Base-by-base conservation (phyloP, 495 filamentous ascomycete genomes). In the Amniculicola lignicola region DNA sequence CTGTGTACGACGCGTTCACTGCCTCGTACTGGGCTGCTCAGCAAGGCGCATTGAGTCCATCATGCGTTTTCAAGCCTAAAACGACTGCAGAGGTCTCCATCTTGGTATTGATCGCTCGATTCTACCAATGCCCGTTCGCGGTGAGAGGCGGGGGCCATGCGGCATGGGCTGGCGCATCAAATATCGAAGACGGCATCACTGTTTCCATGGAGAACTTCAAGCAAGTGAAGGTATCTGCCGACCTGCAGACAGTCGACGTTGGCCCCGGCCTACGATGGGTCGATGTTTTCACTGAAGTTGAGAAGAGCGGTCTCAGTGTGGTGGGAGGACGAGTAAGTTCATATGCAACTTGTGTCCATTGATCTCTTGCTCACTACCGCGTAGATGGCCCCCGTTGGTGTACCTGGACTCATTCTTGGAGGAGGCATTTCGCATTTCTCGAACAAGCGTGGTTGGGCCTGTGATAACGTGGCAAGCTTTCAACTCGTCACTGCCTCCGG, bases 401-500 rank as follows among this genome's bases (percentile, higher is more conserved):
- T 77, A 3, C 73, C 73, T 29, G 75, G 76, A 1, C 74, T 50
- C 5, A 21, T 23, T 19, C 46, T 50, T 15, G 46, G 46, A 38
- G 46, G 46, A 10, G 46, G 46, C 21, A 6, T 38, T 7, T 36
- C 25, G 16, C 24, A 40, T 23, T 50, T 50, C 29, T 50, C 46
- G 74, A 79, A 55, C 24, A 15, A 22, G 29, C 11, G 81, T 58
- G 81, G 80, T 14, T 82, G 75, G 77, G 77, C 75, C 4, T 75
- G 76, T 37, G 74, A 78, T 36, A 55, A 42, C 16, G 53, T 40
- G 7, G 10, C 49, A 9, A 29, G 14, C 39, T 82, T 65, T 56
- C 78, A 82, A 39, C 70, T 83, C n/a, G 79, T 82, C 16, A 66
- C 82, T 6, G 77, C 80, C 40, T 78, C 79, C 62, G 74, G 76